Conservation (phyloP, 2,329 filamentous ascomycete species). For the Pseudopyricularia cyperi region DNA sequence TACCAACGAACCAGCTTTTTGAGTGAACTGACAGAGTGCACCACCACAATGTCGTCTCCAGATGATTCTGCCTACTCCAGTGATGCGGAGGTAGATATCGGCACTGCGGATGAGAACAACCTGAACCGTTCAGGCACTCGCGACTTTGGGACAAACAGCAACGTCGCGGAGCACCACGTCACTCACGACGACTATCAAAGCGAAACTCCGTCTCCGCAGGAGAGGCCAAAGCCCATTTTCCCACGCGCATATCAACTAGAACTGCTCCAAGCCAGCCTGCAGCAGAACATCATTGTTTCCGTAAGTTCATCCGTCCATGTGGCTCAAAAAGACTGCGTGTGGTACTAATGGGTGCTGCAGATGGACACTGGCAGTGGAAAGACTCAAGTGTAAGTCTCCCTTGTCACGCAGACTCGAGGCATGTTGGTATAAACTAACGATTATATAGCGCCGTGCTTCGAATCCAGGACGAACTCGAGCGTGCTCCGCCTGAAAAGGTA, state of each 20-base stretch:
- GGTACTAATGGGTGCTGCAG: slow-evolving; percentile 21
- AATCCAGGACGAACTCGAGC: slow-evolving; percentile 51
- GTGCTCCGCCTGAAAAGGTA: slow-evolving; percentile 39
- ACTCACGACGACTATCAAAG: background rate
- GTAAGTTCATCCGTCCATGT: slow-evolving; percentile 23
- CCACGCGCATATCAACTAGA: slow-evolving; percentile 58
- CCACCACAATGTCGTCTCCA: background rate
- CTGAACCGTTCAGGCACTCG: background rate
- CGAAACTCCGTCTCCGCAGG: background rate
- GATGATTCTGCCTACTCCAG: background rate
- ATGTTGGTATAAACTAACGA: background rate
- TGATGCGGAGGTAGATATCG: background rate
- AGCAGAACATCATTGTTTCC: slow-evolving; percentile 57
- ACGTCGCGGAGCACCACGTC: background rate
- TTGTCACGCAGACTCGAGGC: too few relatives aligned
- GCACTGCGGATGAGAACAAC: background rate
- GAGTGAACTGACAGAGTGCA: too few relatives aligned
- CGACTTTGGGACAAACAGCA: background rate
- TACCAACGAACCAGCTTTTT: too few relatives aligned
- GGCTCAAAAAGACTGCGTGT: background rate
- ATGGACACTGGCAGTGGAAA: slow-evolving; percentile 76
- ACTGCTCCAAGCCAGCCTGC: slow-evolving; percentile 59
- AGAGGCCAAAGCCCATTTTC: background rate
- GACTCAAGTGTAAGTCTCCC: slow-evolving; percentile 52
- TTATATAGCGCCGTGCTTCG: slow-evolving; percentile 48